A percentile compares a stretch with the other conserved stretches of the same genome.
These are phyloP conservation scores for Trichoderma parareesei DNA, from an alignment of 495 filamentous ascomycete genomes.

Conservation along the genomic window DNA sequence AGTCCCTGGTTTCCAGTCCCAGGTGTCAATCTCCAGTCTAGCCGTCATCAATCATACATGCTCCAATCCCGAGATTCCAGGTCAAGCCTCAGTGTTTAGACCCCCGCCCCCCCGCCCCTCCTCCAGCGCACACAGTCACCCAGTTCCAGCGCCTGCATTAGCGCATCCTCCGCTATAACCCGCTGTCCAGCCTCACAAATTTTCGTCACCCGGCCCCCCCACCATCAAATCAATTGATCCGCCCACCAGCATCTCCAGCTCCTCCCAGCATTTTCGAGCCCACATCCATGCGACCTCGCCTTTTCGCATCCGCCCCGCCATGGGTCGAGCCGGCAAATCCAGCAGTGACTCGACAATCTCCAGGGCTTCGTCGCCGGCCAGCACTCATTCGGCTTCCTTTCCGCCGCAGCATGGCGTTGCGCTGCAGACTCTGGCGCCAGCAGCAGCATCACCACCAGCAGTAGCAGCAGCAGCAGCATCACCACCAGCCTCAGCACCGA, in stretches of 20 bases:
- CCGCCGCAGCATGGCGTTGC: conserved; percentile 2
- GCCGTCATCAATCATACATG: too few relatives aligned
- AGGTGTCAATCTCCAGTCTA: too few relatives aligned
- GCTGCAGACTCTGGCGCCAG: conserved; percentile 1
- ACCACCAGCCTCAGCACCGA: background rate
- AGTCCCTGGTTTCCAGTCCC: too few relatives aligned
- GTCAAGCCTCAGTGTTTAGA: too few relatives aligned
- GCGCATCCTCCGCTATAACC: too few relatives aligned
- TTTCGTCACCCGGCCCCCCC: too few relatives aligned
- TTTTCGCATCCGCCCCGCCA: background rate
- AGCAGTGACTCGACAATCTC: background rate
- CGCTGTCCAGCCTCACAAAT: too few relatives aligned
- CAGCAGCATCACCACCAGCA: background rate
- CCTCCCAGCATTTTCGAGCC: background rate
- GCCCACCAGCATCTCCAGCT: background rate
- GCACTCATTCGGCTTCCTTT: background rate
- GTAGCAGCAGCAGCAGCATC: background rate
- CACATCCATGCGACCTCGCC: background rate
- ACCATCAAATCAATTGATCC: too few relatives aligned
- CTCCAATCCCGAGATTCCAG: too few relatives aligned
- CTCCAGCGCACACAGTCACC: too few relatives aligned
- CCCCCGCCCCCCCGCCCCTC: too few relatives aligned
- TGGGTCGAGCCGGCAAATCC: conserved; percentile 1
- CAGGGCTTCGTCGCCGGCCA: background rate
- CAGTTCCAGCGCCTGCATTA: too few relatives aligned